phyloP scores from a whole-genome alignment of 257 asterid species.

The Jacaranda mimosifolia region DNA sequence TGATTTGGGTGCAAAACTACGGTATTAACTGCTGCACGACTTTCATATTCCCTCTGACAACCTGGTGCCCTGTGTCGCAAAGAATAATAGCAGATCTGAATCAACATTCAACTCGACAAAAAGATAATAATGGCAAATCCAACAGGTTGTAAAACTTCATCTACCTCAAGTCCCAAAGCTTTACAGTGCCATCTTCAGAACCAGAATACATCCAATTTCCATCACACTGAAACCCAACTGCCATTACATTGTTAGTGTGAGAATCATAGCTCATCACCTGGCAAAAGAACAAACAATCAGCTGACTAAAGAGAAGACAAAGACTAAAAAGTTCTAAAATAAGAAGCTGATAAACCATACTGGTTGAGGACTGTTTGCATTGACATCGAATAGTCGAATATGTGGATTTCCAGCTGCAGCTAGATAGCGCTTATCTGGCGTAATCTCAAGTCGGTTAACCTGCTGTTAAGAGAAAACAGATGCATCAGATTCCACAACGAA shows the following conservation, averaged over 20 bases:
- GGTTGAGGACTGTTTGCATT: slow-evolving; percentile 90
- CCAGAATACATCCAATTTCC: slow-evolving; percentile 99
- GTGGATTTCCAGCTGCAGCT: slow-evolving; percentile 99
- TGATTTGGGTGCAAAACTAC: slow-evolving; percentile 99
- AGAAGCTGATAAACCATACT: slow-evolving; percentile 47
- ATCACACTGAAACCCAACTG: slow-evolving; percentile 97
- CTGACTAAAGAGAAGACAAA: slow-evolving; percentile 22
- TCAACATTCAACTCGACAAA: slow-evolving; percentile 23
- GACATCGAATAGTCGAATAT: slow-evolving; percentile 90
- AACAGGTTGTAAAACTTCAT: not conserved
- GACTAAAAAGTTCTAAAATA: slow-evolving; percentile 6
- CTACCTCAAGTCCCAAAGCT: slow-evolving; percentile 96
- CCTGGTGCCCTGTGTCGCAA: slow-evolving; percentile 86
- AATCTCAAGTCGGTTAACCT: slow-evolving; percentile 95
- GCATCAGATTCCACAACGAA: slow-evolving; percentile 39
- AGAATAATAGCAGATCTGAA: slow-evolving; percentile 29
- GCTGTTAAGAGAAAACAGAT: slow-evolving; percentile 55
- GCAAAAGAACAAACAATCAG: slow-evolving; percentile 21
- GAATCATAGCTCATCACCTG: slow-evolving; percentile 98
- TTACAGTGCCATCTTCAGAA: slow-evolving; percentile 99
- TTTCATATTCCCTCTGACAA: slow-evolving; percentile 98
- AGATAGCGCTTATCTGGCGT: slow-evolving; percentile 87
- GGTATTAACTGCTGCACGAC: slow-evolving; percentile 98
- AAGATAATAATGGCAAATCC: not conserved
- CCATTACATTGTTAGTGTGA: slow-evolving; percentile 96